A percentile compares a stretch with the other conserved stretches of the same genome.
Conservation (phyloP, 2,329 filamentous ascomycete genomes). For the Penicillium decumbens region DNA sequence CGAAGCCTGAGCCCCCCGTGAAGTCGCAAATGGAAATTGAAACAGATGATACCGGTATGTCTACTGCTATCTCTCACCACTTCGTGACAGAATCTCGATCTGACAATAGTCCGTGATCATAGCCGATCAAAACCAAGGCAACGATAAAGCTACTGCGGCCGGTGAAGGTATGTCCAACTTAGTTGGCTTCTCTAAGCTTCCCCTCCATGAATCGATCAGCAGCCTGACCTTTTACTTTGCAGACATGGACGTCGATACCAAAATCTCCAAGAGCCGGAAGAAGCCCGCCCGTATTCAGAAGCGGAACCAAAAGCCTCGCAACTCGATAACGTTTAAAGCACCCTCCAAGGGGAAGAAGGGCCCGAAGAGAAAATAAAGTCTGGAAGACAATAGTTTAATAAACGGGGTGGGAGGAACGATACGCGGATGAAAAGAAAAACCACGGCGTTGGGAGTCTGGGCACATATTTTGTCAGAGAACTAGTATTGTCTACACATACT, state of each 20-base stretch:
- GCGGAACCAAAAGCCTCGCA: constrained; percentile 33
- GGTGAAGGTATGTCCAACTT: constrained; percentile 23
- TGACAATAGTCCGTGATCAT: constrained; percentile 4
- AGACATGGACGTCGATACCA: constrained; percentile 42
- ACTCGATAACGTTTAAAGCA: constrained; percentile 39
- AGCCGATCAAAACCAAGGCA: constrained; percentile 18
- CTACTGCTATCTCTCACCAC: not conserved
- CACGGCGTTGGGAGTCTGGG: constrained; percentile 16
- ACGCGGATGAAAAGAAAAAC: not conserved
- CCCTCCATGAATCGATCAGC: not conserved
- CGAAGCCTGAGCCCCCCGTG: constrained; percentile 58
- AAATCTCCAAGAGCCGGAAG: constrained; percentile 21
- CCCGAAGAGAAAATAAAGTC: constrained; percentile 30
- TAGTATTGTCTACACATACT: not conserved
- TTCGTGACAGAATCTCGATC: not conserved
- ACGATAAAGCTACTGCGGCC: constrained; percentile 11
- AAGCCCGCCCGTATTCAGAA: constrained; percentile 40
- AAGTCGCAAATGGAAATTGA: constrained; percentile 32
- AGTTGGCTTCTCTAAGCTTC: not conserved
- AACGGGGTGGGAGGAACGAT: not conserved
- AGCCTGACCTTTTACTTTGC: constrained; percentile 8
- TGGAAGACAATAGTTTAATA: not conserved
- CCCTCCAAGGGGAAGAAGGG: constrained; percentile 31
- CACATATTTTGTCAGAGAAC: constrained; percentile 1
- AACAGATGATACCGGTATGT: constrained; percentile 26